phyloP scores from a whole-genome alignment of 805 yeast genomes.

The Saccharomycopsis sp. region DNA sequence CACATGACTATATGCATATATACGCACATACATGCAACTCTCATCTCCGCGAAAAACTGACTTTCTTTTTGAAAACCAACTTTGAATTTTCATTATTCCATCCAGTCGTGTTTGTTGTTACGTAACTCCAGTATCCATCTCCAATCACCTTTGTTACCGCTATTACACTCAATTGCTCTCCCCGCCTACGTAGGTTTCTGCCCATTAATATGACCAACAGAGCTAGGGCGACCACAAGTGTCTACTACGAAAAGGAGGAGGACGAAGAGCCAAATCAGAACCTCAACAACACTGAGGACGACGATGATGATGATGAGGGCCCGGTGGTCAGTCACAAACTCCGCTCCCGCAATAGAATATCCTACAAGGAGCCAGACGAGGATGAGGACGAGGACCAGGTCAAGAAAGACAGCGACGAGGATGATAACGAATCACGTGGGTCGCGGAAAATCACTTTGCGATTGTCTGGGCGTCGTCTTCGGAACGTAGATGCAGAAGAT shows the following conservation, averaged over 20 bases:
- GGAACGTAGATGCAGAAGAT: slow-evolving; percentile 8
- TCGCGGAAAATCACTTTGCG: background rate
- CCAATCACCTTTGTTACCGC: too few relatives aligned
- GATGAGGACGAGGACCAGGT: slow-evolving; percentile 16
- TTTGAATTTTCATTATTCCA: too few relatives aligned
- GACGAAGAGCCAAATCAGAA: background rate
- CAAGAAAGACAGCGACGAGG: slow-evolving; percentile 12
- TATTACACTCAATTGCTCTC: too few relatives aligned
- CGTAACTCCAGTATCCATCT: too few relatives aligned
- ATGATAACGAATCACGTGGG: slow-evolving; percentile 3
- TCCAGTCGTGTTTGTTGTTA: too few relatives aligned
- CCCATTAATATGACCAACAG: background rate
- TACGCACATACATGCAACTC: too few relatives aligned
- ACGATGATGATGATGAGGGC: slow-evolving; percentile 12
- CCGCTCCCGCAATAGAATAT: slow-evolving; percentile 8
- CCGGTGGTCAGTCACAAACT: slow-evolving; percentile 7
- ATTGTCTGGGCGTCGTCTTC: background rate
- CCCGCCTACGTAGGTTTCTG: too few relatives aligned
- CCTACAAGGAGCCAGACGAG: slow-evolving; percentile 19
- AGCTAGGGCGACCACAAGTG: background rate
- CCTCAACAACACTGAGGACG: slow-evolving; percentile 4
- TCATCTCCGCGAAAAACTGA: too few relatives aligned
- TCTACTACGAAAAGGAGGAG: background rate
- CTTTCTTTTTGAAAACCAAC: too few relatives aligned
- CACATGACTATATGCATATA: too few relatives aligned